Percentiles rank a stretch among this genome's conserved stretches.
Conservation (phyloP, 306 rosid genomes). For the Elaeagnus macrophylla region DNA sequence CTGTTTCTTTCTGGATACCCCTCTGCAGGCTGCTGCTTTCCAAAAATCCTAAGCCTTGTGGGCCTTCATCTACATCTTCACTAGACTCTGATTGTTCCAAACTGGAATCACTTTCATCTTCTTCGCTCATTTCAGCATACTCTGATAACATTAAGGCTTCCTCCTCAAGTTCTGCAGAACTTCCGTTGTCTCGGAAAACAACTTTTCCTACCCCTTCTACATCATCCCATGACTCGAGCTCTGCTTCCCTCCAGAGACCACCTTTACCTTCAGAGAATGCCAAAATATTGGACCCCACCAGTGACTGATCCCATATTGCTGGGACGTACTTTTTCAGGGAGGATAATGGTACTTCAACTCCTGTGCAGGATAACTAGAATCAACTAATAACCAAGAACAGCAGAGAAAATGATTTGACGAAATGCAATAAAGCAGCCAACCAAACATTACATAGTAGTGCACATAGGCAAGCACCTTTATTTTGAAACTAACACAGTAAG, state of each 20-base stretch:
- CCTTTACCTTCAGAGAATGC: slow-evolving; percentile 50
- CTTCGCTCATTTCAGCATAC: slow-evolving; percentile 43
- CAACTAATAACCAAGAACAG: background rate
- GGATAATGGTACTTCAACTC: slow-evolving; percentile 59
- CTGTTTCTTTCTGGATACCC: slow-evolving; percentile 79
- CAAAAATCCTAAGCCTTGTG: slow-evolving; percentile 74
- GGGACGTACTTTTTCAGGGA: slow-evolving; percentile 64
- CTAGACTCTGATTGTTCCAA: slow-evolving; percentile 49
- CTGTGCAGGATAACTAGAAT: slow-evolving; percentile 30
- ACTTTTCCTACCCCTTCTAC: slow-evolving; percentile 51
- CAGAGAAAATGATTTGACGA: too few relatives aligned
- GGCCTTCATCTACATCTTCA: slow-evolving; percentile 49
- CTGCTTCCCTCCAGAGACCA: slow-evolving; percentile 85
- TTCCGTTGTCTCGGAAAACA: slow-evolving; percentile 79
- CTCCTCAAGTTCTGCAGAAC: slow-evolving; percentile 50
- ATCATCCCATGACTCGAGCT: slow-evolving; percentile 84
- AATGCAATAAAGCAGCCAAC: too few relatives aligned
- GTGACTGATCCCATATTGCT: slow-evolving; percentile 60
- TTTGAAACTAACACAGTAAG: too few relatives aligned
- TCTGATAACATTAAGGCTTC: slow-evolving; percentile 62
- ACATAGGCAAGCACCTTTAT: too few relatives aligned
- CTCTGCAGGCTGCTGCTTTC: slow-evolving; percentile 54
- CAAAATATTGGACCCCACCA: slow-evolving; percentile 72
- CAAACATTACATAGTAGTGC: too few relatives aligned
- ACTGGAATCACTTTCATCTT: slow-evolving; percentile 55